Conservation (phyloP, 495 filamentous ascomycete species). For the Neurospora terricola region DNA sequence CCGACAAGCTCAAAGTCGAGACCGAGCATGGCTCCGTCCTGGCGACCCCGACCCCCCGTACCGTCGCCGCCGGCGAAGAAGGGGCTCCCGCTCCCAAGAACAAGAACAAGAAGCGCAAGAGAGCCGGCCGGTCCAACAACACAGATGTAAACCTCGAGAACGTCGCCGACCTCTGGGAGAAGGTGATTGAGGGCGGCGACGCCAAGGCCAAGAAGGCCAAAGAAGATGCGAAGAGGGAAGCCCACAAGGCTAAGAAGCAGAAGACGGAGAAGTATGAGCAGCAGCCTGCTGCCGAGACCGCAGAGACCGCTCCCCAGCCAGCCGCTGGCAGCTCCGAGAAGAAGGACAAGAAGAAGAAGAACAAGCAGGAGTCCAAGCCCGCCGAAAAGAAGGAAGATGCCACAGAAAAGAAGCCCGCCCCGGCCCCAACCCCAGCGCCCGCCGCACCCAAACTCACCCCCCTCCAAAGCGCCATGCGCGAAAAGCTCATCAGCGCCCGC, state of each 20-base stretch:
- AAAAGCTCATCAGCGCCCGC: constrained; percentile 84
- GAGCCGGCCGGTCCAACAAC: constrained; percentile 35
- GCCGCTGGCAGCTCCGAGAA: constrained; percentile 13
- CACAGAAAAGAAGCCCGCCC: not conserved
- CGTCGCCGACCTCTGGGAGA: constrained; percentile 65
- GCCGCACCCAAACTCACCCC: constrained; percentile 60
- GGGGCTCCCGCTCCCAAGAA: constrained; percentile 25
- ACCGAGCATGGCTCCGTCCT: constrained; percentile 23
- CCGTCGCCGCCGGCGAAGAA: constrained; percentile 4
- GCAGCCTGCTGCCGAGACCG: not conserved
- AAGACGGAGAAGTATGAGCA: constrained; percentile 12
- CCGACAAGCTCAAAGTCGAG: constrained; percentile 60
- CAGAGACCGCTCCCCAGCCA: not conserved
- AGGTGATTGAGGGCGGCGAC: constrained; percentile 53
- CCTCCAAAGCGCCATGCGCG: constrained; percentile 83
- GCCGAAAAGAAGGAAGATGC: constrained; percentile 17
- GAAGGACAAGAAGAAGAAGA: constrained; percentile 27
- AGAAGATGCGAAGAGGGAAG: constrained; percentile 25
- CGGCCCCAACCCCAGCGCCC: constrained; percentile 15
- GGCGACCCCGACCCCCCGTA: not conserved
- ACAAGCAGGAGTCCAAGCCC: constrained; percentile 8
- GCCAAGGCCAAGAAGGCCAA: constrained; percentile 20
- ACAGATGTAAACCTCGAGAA: constrained; percentile 57
- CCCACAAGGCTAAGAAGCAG: constrained; percentile 31
- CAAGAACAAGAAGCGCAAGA: constrained; percentile 44